Percentiles rank a stretch among this genome's conserved stretches.
phyloP scores from a whole-genome alignment of 495 filamentous ascomycete species.

The Endocarpon pusillum region DNA sequence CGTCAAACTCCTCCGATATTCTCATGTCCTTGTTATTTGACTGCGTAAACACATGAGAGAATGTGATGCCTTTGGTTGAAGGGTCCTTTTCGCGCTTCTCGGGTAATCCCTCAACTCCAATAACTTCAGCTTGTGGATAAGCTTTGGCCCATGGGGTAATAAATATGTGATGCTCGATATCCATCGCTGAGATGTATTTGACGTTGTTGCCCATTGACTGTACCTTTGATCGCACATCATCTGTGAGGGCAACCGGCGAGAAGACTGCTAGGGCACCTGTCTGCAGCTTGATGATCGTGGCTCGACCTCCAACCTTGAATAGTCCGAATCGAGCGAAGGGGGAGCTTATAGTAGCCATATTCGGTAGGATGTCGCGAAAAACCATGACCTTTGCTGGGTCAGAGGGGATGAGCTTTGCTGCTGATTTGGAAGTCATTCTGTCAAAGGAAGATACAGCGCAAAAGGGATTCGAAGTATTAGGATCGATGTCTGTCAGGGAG shows the following conservation, averaged over 20 bases:
- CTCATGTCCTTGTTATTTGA: slow-evolving; percentile 30
- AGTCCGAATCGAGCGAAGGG: slow-evolving; percentile 73
- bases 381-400: slow-evolving; percentile 71
- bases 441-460: background rate
- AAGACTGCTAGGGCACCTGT: slow-evolving; percentile 74
- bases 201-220: slow-evolving; percentile 51
- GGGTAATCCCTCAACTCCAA: slow-evolving; percentile 70
- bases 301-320: slow-evolving; percentile 71
- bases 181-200: slow-evolving; percentile 68
- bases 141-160: slow-evolving; percentile 64
- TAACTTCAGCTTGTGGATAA: slow-evolving; percentile 59
- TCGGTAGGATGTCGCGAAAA: slow-evolving; percentile 63
- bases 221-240: slow-evolving; percentile 53
- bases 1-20: slow-evolving; percentile 63
- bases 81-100: slow-evolving; percentile 59
- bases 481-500: no score
- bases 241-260: slow-evolving; percentile 71
- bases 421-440: slow-evolving; percentile 16
- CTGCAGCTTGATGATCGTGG: slow-evolving; percentile 65
- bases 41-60: slow-evolving; percentile 48
- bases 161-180: slow-evolving; percentile 89
- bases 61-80: slow-evolving; percentile 50
- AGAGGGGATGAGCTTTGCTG: slow-evolving; percentile 31
- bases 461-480: background rate
- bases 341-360: slow-evolving; percentile 63